A percentile compares a stretch with the other conserved stretches of the same genome.
phyloP scores from a whole-genome alignment of 495 filamentous ascomycete genomes.

The Sordaria brevicollis region DNA sequence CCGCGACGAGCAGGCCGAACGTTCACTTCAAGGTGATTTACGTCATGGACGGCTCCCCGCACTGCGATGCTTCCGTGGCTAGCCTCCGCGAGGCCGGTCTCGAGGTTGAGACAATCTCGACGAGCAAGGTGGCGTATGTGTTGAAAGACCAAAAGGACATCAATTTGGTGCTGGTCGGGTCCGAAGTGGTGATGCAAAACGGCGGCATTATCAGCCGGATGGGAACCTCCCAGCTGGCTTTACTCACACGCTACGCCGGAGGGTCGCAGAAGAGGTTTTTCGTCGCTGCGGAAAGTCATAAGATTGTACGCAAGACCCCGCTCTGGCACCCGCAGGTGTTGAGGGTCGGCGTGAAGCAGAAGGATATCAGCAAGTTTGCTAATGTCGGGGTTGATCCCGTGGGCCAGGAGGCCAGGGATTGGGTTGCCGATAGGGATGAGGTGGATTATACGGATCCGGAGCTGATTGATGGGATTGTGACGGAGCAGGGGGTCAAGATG shows the following conservation, averaged over 20 bases:
- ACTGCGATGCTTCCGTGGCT: conserved; percentile 49
- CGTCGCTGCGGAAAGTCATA: conserved; percentile 90
- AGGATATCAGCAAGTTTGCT: conserved; percentile 56
- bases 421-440: conserved; percentile 24
- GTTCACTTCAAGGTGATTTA: conserved; percentile 78
- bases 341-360: conserved; percentile 48
- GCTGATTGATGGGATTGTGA: conserved; percentile 19
- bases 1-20: conserved; percentile 47
- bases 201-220: conserved; percentile 83
- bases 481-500: conserved; percentile 34
- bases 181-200: conserved; percentile 91
- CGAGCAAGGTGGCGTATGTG: conserved; percentile 74
- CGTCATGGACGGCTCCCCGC: conserved; percentile 48
- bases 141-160: conserved; percentile 57
- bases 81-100: conserved; percentile 64
- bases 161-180: conserved; percentile 75
- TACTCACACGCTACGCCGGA: conserved; percentile 63
- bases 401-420: conserved; percentile 16
- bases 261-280: conserved; percentile 60
- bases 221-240: conserved; percentile 84
- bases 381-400: conserved; percentile 35
- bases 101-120: conserved; percentile 67
- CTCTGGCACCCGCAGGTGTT: conserved; percentile 15
- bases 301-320: conserved; percentile 32
- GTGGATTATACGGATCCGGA: conserved; percentile 73